Evolutionary conservation across 805 yeast genomes (phyloP).

Genomic region (Kazachstania taianensis): DNA sequence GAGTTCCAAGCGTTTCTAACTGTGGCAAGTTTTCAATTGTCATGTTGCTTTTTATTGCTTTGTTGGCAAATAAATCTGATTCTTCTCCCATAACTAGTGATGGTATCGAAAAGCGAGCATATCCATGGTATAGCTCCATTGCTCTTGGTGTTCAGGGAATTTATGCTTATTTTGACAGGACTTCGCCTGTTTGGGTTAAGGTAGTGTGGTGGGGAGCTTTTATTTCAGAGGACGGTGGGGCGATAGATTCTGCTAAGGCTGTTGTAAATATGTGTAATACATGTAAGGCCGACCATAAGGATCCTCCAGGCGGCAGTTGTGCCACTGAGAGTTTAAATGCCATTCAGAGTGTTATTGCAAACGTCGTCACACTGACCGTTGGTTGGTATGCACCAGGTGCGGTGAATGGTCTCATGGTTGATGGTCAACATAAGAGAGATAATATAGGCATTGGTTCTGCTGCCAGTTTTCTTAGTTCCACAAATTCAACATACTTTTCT

Average conservation of each 20-base stretch:
- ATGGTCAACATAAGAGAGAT: background rate
- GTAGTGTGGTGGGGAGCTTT: constrained; percentile 4
- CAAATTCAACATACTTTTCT: background rate
- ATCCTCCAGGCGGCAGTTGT: background rate
- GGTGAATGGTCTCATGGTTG: background rate
- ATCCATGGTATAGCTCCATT: constrained; percentile 1
- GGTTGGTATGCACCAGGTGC: background rate
- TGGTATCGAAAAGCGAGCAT: too few species aligned
- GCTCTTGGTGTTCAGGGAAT: background rate
- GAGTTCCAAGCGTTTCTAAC: too few species aligned
- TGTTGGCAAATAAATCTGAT: too few species aligned
- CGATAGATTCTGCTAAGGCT: background rate
- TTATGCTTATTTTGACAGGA: background rate
- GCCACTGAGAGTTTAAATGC: background rate
- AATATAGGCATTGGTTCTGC: background rate
- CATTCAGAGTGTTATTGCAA: background rate
- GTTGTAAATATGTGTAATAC: background rate
- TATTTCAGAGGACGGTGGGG: constrained; percentile 2
- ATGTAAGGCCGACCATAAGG: background rate
- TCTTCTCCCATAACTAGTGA: too few species aligned
- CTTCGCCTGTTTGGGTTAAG: constrained; percentile 1
- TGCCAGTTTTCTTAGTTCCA: background rate
- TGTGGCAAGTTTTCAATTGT: too few species aligned
- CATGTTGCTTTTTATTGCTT: too few species aligned
- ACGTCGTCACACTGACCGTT: constrained; percentile 23